These are phyloP conservation scores for Polyporus arcularius DNA, from an alignment of 768 basidiomycete species.

Conservation along the genomic window DNA sequence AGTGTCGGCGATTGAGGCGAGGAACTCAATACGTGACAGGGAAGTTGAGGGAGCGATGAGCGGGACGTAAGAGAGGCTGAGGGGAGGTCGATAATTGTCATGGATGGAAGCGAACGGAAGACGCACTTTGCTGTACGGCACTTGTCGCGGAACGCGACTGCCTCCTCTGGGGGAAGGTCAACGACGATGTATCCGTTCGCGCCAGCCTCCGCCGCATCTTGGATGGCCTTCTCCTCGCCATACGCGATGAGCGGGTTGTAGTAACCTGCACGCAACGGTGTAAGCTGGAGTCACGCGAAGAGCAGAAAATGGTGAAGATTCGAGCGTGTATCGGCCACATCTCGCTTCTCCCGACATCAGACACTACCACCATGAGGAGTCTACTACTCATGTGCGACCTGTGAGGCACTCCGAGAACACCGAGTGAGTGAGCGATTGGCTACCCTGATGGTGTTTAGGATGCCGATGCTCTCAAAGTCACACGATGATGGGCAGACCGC, in stretches of 20 bases:
- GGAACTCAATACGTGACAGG: slow-evolving; percentile 83
- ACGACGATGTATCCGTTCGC: slow-evolving; percentile 98
- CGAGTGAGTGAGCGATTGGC: no score
- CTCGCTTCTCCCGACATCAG: no score
- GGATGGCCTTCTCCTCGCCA: slow-evolving; percentile 91
- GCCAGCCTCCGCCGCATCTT: slow-evolving; percentile 85
- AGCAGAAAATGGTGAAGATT: no score
- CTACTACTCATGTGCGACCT: no score
- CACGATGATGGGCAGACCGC: no score
- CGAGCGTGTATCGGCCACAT: no score
- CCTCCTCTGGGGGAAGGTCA: slow-evolving; percentile 97
- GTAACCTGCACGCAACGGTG: slow-evolving; percentile 62
- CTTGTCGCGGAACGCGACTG: slow-evolving; percentile 84
- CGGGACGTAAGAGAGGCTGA: slow-evolving; percentile 91
- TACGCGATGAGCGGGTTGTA: slow-evolving; percentile 96
- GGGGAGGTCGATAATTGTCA: background rate
- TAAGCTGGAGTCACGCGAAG: background rate
- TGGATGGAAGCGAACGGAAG: background rate
- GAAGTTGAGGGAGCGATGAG: slow-evolving; percentile 94
- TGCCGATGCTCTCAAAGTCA: no score
- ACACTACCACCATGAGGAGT: no score
- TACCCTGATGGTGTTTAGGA: no score
- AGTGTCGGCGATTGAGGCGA: slow-evolving; percentile 90
- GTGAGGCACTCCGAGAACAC: no score
- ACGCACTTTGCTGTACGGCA: slow-evolving; percentile 80